phyloP scores from a whole-genome alignment of 306 rosid species.

The Quercus wislizeni region DNA sequence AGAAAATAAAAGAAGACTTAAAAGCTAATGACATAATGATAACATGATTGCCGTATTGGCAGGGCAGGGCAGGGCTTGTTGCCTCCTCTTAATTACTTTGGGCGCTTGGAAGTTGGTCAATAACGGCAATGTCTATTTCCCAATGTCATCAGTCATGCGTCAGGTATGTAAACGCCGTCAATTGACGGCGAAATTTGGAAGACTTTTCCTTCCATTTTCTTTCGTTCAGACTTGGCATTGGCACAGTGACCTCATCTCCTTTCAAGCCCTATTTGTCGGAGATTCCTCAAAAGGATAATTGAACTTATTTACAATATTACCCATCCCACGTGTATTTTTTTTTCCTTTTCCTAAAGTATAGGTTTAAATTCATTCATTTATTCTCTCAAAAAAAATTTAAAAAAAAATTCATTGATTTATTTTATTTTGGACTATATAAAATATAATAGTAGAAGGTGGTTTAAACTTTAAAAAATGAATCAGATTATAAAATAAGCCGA shows the following conservation, averaged over 20 bases:
- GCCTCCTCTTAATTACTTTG: too few species aligned
- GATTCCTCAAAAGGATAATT: constrained; percentile 5
- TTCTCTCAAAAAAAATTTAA: too few species aligned
- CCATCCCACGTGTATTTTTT: constrained; percentile 4
- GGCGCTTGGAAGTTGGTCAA: not conserved
- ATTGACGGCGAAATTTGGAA: not conserved
- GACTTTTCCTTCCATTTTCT: not conserved
- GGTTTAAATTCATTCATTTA: too few species aligned
- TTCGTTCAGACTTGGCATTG: not conserved
- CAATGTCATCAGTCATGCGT: too few species aligned
- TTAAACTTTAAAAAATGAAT: too few species aligned
- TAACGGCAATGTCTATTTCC: not conserved
- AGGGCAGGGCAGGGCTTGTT: not conserved
- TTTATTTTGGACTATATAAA: too few species aligned
- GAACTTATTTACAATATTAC: not conserved
- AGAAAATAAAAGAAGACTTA: too few species aligned
- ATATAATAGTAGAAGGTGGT: too few species aligned
- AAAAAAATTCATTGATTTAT: too few species aligned
- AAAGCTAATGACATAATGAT: too few species aligned
- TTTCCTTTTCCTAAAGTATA: too few species aligned
- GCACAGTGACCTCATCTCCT: constrained; percentile 6
- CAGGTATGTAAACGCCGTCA: not conserved
- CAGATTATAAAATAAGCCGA: too few species aligned
- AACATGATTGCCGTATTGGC: not conserved
- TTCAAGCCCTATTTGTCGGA: constrained; percentile 21